phyloP scores from a whole-genome alignment of 257 asterid species.

The Fraxinus americana region DNA sequence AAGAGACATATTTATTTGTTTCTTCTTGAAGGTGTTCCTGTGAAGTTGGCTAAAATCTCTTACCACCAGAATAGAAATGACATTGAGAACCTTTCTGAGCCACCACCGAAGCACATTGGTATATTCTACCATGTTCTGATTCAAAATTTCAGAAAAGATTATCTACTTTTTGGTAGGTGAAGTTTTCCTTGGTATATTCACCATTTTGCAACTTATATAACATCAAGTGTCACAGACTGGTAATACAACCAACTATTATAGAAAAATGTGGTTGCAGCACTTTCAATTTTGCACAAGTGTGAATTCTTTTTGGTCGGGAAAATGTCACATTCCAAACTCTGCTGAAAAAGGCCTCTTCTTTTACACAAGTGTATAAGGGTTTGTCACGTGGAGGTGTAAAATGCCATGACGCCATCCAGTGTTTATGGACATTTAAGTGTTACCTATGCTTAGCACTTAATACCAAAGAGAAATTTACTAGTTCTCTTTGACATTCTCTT shows the following conservation, averaged over 20 bases:
- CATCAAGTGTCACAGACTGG: neutral
- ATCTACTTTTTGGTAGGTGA: slow-evolving; percentile 20
- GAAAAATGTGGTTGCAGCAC: neutral
- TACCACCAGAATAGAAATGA: slow-evolving; percentile 9
- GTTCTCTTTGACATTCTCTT: neutral
- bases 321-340: neutral
- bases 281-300: neutral
- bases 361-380: neutral
- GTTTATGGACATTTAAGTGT: neutral
- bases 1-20: neutral
- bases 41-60: slow-evolving; percentile 20
- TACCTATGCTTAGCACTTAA: neutral
- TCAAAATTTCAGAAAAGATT: slow-evolving; percentile 16
- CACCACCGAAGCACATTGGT: slow-evolving; percentile 11
- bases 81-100: slow-evolving; percentile 26
- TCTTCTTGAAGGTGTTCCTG: slow-evolving; percentile 27
- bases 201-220: neutral
- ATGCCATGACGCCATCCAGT: neutral
- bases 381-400: neutral
- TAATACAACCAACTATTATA: neutral
- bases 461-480: neutral
- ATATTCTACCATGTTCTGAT: slow-evolving; percentile 8
- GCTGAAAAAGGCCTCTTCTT: neutral
- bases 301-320: neutral
- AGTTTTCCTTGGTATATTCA: slow-evolving; percentile 7